phyloP scores from a whole-genome alignment of 2,329 filamentous ascomycete species.

The Stagonosporopsis rhizophila region DNA sequence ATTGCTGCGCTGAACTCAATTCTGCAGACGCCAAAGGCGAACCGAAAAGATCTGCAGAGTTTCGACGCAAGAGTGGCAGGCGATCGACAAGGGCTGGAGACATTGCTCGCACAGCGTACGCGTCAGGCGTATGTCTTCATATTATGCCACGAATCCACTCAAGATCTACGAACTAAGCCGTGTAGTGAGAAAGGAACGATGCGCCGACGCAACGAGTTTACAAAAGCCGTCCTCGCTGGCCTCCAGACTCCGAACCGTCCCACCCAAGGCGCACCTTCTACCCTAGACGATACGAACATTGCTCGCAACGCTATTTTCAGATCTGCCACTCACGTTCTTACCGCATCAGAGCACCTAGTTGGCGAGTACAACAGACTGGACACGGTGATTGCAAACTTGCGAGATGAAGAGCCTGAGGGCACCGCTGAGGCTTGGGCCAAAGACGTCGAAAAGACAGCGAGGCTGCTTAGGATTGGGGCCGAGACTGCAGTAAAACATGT shows the following conservation, averaged over 20 bases:
- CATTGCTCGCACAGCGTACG: slow-evolving; percentile 27
- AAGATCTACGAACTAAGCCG: background rate
- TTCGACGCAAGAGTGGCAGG: slow-evolving; percentile 28
- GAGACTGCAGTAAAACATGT: slow-evolving; percentile 39
- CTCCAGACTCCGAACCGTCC: slow-evolving; percentile 24
- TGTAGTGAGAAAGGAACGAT: slow-evolving; percentile 26
- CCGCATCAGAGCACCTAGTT: slow-evolving; percentile 28
- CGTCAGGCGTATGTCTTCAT: slow-evolving; percentile 30
- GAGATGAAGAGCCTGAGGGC: slow-evolving; percentile 22
- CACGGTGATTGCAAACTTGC: slow-evolving; percentile 25
- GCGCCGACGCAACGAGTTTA: slow-evolving; percentile 32
- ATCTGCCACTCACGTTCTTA: slow-evolving; percentile 21
- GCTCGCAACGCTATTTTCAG: slow-evolving; percentile 25
- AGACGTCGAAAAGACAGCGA: slow-evolving; percentile 33
- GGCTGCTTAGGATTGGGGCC: slow-evolving; percentile 34
- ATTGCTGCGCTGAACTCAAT: slow-evolving; percentile 27
- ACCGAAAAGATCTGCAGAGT: slow-evolving; percentile 32
- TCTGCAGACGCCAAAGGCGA: slow-evolving; percentile 28
- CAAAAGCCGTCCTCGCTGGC: slow-evolving; percentile 25
- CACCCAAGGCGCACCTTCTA: slow-evolving; percentile 4
- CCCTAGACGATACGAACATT: slow-evolving; percentile 24
- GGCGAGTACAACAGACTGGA: slow-evolving; percentile 36
- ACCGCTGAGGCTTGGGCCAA: slow-evolving; percentile 32
- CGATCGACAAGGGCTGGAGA: slow-evolving; percentile 26
- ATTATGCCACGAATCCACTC: background rate